Percentiles rank a stretch among this genome's conserved stretches.
Conservation (phyloP, 129 eudicot genomes). For the Tagetes erecta region DNA sequence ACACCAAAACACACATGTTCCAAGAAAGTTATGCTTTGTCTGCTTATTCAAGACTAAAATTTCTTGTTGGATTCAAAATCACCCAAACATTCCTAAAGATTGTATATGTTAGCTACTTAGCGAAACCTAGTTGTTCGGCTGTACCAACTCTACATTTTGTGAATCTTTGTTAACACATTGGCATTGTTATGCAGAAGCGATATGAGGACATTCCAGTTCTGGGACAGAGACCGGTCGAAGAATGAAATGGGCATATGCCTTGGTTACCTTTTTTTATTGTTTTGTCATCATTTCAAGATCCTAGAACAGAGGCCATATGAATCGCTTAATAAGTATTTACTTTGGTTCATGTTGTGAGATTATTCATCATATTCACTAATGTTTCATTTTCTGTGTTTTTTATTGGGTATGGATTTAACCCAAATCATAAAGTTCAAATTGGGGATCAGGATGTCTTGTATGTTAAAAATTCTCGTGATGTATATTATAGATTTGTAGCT, state of each 20-base stretch:
- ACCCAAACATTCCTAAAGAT: neutral
- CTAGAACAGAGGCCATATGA: slow-evolving; percentile 26
- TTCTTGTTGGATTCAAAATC: neutral
- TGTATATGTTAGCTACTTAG: neutral
- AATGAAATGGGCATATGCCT: slow-evolving; percentile 22
- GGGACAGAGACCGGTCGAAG: slow-evolving; percentile 84
- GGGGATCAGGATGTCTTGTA: neutral
- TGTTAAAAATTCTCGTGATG: neutral
- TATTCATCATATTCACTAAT: slow-evolving; percentile 17
- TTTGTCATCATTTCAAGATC: slow-evolving; percentile 16
- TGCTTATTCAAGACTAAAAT: neutral
- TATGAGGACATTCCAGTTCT: slow-evolving; percentile 83
- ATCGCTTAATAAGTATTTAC: slow-evolving; percentile 17
- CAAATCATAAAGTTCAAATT: neutral
- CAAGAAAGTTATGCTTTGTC: neutral
- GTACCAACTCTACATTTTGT: neutral
- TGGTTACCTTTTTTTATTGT: slow-evolving; percentile 21
- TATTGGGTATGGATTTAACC: slow-evolving; percentile 6
- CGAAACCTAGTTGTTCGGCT: neutral
- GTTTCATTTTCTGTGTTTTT: slow-evolving; percentile 13
- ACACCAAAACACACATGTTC: neutral
- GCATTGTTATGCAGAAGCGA: slow-evolving; percentile 60
- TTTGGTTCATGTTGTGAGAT: slow-evolving; percentile 29
- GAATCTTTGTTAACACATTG: slow-evolving; percentile 10
- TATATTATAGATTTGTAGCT: neutral